phyloP scores from a whole-genome alignment of 2,329 filamentous ascomycete species.

The Colletotrichum spaethianum region DNA sequence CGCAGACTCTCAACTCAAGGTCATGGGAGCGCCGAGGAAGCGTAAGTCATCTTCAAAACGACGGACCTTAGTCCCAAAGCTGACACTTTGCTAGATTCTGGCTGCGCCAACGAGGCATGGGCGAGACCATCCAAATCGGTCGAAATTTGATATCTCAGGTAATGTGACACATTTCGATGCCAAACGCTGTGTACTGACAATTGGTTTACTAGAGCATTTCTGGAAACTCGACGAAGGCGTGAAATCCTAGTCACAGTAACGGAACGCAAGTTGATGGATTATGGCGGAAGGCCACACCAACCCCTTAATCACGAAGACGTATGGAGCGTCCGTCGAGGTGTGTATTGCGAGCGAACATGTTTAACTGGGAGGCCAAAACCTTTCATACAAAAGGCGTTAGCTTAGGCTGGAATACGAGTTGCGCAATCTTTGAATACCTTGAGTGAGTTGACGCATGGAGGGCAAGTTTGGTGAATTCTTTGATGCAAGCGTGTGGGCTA shows the following conservation, averaged over 20 bases:
- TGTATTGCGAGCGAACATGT: conserved; percentile 17
- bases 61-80: background rate
- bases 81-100: conserved; percentile 65
- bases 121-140: conserved; percentile 71
- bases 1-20: conserved; percentile 64
- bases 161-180: conserved; percentile 15
- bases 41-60: conserved; percentile 53
- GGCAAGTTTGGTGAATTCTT: background rate
- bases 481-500: background rate
- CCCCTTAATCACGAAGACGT: conserved; percentile 16
- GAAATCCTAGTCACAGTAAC: background rate
- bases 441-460: background rate
- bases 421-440: background rate
- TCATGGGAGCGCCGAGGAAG: conserved; percentile 65
- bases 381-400: conserved; percentile 6
- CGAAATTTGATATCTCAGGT: conserved; percentile 67
- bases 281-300: background rate
- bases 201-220: conserved; percentile 20
- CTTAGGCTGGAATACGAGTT: background rate
- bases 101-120: conserved; percentile 71
- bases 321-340: background rate
- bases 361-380: background rate
- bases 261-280: background rate
- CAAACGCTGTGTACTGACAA: background rate
- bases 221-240: conserved; percentile 37